Conservation (phyloP, 2,329 filamentous ascomycete genomes). For the Aspergillus unguis region DNA sequence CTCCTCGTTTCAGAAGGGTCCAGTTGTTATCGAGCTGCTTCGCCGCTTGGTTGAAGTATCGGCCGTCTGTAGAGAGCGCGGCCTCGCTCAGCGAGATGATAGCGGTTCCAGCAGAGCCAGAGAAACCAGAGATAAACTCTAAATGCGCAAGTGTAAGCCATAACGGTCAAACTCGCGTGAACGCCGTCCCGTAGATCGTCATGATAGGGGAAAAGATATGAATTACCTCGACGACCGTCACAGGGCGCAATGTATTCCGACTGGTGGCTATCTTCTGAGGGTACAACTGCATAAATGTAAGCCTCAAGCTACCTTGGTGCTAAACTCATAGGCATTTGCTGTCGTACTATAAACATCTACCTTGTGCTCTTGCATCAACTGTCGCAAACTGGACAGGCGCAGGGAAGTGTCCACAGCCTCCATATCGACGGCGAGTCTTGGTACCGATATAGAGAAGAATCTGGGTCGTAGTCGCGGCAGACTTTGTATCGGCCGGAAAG, state of each 20-base stretch:
- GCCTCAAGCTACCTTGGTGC: constrained; percentile 22
- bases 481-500: constrained; percentile 26
- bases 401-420: constrained; percentile 73
- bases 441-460: constrained; percentile 38
- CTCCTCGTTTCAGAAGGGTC: constrained; percentile 84
- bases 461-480: constrained; percentile 28
- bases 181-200: too few relatives aligned
- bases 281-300: constrained; percentile 66
- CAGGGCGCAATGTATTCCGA: constrained; percentile 98
- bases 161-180: not conserved
- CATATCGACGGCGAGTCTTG: constrained; percentile 57
- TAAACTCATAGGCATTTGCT: constrained; percentile 17
- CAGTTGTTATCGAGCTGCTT: constrained; percentile 91
- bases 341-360: constrained; percentile 84
- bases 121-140: constrained; percentile 90
- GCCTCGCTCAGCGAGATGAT: constrained; percentile 84
- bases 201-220: not conserved
- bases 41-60: constrained; percentile 95
- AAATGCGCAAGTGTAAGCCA: constrained; percentile 17
- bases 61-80: constrained; percentile 86
- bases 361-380: constrained; percentile 81
- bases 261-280: constrained; percentile 94
- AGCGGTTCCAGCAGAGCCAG: constrained; percentile 89
- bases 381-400: constrained; percentile 71
- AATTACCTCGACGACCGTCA: constrained; percentile 72